These are phyloP conservation scores for Phyllosticta citrichinensis DNA, from an alignment of 2,329 filamentous ascomycete species.

Conservation along the genomic window DNA sequence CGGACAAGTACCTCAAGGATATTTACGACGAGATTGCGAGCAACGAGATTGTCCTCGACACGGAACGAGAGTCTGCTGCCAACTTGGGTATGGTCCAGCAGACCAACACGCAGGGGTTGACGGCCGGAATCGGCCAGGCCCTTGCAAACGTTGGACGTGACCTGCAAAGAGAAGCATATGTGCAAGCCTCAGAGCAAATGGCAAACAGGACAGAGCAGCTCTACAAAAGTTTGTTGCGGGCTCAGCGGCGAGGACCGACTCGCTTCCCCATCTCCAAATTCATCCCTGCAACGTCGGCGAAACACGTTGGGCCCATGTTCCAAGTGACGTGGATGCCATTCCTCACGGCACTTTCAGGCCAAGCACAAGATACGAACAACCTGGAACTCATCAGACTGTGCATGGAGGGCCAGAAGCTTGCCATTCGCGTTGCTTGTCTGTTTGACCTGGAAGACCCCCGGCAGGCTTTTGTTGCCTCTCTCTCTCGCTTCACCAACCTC, in stretches of 20 bases:
- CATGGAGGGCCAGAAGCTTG: slow-evolving; percentile 89
- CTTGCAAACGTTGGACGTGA: slow-evolving; percentile 88
- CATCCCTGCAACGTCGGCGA: slow-evolving; percentile 86
- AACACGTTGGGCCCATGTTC: slow-evolving; percentile 96
- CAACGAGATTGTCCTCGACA: slow-evolving; percentile 91
- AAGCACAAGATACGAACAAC: slow-evolving; percentile 89
- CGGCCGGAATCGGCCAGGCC: slow-evolving; percentile 76
- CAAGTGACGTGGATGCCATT: slow-evolving; percentile 99
- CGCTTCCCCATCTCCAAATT: slow-evolving; percentile 61
- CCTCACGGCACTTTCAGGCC: slow-evolving; percentile 84
- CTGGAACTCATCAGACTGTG: slow-evolving; percentile 85
- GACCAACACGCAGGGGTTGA: slow-evolving; percentile 51
- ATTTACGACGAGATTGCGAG: slow-evolving; percentile 88
- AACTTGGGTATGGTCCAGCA: slow-evolving; percentile 58
- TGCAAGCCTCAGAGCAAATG: slow-evolving; percentile 95
- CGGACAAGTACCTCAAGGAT: slow-evolving; percentile 76
- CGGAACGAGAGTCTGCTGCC: slow-evolving; percentile 81
- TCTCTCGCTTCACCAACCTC: slow-evolving; percentile 89
- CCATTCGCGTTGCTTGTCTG: slow-evolving; percentile 83
- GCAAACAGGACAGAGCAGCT: slow-evolving; percentile 69
- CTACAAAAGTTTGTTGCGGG: slow-evolving; percentile 86
- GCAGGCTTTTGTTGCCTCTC: slow-evolving; percentile 85
- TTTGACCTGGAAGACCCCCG: slow-evolving; percentile 90
- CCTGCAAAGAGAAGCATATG: slow-evolving; percentile 81
- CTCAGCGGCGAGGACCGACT: slow-evolving; percentile 70